Evolutionary conservation across 768 basidiomycete genomes (phyloP).

Genomic region (Tylopilus felleus): DNA sequence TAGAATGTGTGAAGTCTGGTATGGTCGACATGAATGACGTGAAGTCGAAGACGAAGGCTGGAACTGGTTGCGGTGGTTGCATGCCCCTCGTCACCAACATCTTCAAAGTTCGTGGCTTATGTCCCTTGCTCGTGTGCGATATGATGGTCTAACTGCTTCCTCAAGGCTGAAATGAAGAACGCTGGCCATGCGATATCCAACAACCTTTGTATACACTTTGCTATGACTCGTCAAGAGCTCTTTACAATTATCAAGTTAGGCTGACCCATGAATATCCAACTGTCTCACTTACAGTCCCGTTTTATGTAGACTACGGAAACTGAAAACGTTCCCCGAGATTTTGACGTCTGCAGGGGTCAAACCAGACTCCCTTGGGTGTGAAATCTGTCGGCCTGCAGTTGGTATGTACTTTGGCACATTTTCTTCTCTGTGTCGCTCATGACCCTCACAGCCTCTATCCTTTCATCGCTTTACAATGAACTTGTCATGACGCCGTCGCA

Average conservation of each 20-base stretch:
- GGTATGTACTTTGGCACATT: conserved; percentile 30
- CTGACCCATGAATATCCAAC: neutral
- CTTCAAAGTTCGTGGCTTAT: conserved; percentile 31
- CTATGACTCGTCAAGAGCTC: conserved; percentile 60
- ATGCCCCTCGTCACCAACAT: conserved; percentile 49
- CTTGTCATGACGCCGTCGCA: conserved; percentile 60
- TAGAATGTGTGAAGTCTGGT: conserved; percentile 48
- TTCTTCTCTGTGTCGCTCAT: neutral
- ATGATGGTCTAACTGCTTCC: neutral
- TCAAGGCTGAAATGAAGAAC: conserved; percentile 63
- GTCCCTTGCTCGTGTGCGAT: neutral
- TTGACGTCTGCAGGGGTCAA: conserved; percentile 48
- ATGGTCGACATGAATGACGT: conserved; percentile 47
- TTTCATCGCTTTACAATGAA: conserved; percentile 58
- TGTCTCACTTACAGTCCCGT: neutral
- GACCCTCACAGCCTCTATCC: conserved; percentile 30
- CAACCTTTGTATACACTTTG: conserved; percentile 64
- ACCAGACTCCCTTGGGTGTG: conserved; percentile 58
- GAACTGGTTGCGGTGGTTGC: conserved; percentile 74
- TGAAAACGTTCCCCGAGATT: conserved; percentile 53
- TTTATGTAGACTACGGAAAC: conserved; percentile 47
- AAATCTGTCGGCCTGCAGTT: conserved; percentile 69
- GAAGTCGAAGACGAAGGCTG: conserved; percentile 66
- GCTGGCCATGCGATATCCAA: conserved; percentile 56
- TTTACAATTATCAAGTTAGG: conserved; percentile 55